Percentiles rank a stretch among this genome's conserved stretches.
Conservation (phyloP, 1,139 yeast species). For the Trichomonascaceae sp. region DNA sequence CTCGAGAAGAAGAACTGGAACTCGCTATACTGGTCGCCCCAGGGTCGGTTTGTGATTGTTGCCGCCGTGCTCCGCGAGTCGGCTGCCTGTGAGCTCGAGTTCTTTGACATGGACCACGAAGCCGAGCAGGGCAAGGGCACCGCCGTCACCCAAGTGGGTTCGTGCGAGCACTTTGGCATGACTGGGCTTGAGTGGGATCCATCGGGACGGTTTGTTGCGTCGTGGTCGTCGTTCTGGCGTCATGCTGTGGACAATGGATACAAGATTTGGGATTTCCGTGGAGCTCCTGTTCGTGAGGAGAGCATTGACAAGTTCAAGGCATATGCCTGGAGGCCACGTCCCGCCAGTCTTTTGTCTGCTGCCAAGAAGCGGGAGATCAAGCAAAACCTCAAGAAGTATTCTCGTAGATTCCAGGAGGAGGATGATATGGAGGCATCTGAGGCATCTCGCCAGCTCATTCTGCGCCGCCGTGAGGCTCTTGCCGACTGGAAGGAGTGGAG, state of each 20-base stretch:
- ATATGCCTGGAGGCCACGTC: slow-evolving; percentile 96
- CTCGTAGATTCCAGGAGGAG: slow-evolving; percentile 85
- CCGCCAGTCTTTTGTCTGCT: slow-evolving; percentile 58
- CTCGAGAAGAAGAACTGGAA: slow-evolving; percentile 56
- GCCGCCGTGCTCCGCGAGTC: slow-evolving; percentile 55
- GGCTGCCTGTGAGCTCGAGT: slow-evolving; percentile 52
- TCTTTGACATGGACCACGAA: slow-evolving; percentile 76
- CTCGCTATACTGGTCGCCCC: slow-evolving; percentile 80
- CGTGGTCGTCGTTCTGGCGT: slow-evolving; percentile 80
- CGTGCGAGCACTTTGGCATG: slow-evolving; percentile 61
- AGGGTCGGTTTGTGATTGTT: slow-evolving; percentile 77
- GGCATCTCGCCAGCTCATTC: slow-evolving; percentile 80
- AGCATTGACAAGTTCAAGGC: slow-evolving; percentile 73
- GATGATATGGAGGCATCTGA: slow-evolving; percentile 97
- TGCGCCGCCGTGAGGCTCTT: slow-evolving; percentile 69
- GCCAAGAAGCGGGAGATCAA: slow-evolving; percentile 81
- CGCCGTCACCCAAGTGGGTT: slow-evolving; percentile 45
- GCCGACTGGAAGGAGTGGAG: slow-evolving; percentile 85
- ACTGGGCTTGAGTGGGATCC: slow-evolving; percentile 92
- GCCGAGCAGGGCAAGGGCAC: slow-evolving; percentile 39
- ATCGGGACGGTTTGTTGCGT: slow-evolving; percentile 80
- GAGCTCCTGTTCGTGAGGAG: slow-evolving; percentile 64
- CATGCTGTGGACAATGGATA: slow-evolving; percentile 85
- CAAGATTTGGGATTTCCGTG: slow-evolving; percentile 75
- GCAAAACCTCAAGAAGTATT: slow-evolving; percentile 78